These are phyloP conservation scores for Alnus glutinosa DNA, from an alignment of 306 rosid genomes.

Conservation along the genomic window DNA sequence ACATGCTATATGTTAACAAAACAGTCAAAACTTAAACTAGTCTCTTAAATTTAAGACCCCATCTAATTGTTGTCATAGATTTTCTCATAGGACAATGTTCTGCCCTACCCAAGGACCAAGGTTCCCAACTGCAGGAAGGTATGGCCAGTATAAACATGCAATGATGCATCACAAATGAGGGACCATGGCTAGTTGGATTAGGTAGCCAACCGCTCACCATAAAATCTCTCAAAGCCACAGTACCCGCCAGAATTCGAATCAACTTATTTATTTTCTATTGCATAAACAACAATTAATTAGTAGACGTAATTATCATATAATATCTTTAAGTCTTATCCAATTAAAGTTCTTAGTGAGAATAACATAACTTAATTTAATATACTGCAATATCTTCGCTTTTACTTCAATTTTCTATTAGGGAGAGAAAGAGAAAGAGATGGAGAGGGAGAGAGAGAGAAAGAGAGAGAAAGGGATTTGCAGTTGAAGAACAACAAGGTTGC, in stretches of 20 bases:
- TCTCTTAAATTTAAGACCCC: background rate
- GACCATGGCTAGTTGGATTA: slow-evolving; percentile 48
- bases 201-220: slow-evolving; percentile 64
- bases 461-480: slow-evolving; percentile 33
- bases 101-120: slow-evolving; percentile 3
- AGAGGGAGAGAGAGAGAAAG: slow-evolving; percentile 23
- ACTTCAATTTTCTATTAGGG: slow-evolving; percentile 18
- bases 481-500: slow-evolving; percentile 38
- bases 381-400: background rate
- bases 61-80: background rate
- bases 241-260: slow-evolving; percentile 73
- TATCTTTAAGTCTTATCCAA: slow-evolving; percentile 45
- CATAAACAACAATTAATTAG: slow-evolving; percentile 11
- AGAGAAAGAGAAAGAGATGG: slow-evolving; percentile 21
- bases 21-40: too few relatives aligned
- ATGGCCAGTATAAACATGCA: slow-evolving; percentile 26
- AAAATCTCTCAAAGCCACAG: slow-evolving; percentile 29
- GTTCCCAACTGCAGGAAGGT: slow-evolving; percentile 14
- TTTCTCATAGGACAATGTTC: slow-evolving; percentile 17
- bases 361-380: slow-evolving; percentile 9
- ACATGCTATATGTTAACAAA: background rate
- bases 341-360: slow-evolving; percentile 31
- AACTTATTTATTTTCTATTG: background rate
- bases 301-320: slow-evolving; percentile 21
- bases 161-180: slow-evolving; percentile 16